Evolutionary conservation across 164 flowering plant genomes (phyloP).

Genomic region (Stephania cephalantha): DNA sequence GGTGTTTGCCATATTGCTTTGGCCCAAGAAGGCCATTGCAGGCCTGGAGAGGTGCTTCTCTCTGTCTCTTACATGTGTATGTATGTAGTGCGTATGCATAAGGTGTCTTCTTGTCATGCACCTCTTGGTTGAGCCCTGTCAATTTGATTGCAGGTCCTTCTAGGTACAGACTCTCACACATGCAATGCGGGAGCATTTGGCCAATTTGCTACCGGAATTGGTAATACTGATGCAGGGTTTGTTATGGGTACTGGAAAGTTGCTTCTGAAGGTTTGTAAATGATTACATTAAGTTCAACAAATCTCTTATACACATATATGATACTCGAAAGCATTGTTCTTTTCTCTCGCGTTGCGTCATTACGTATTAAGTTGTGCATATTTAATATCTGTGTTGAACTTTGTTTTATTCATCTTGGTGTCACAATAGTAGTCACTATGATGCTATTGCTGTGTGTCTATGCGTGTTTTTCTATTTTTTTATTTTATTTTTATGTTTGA

Average conservation of each 20-base stretch:
- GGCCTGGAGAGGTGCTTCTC: constrained; percentile 89
- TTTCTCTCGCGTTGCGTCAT: background rate
- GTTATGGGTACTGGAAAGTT: constrained; percentile 88
- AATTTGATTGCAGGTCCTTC: constrained; percentile 51
- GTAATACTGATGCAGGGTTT: constrained; percentile 97
- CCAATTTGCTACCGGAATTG: constrained; percentile 97
- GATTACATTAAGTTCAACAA: background rate
- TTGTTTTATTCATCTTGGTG: background rate
- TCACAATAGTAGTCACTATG: background rate
- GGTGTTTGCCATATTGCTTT: constrained; percentile 98
- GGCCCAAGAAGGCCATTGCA: constrained; percentile 99
- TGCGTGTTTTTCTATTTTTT: background rate
- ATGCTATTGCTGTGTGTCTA: background rate
- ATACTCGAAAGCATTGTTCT: background rate
- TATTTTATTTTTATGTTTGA: background rate
- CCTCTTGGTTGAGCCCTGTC: constrained; percentile 1
- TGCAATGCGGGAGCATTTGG: constrained; percentile 99
- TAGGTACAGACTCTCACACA: constrained; percentile 98
- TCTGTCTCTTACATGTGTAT: background rate
- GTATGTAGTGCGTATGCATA: background rate
- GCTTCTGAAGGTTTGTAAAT: constrained; percentile 66
- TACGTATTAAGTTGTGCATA: background rate
- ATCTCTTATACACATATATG: background rate
- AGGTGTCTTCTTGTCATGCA: background rate
- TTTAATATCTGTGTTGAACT: background rate